phyloP scores from a whole-genome alignment of 2,329 filamentous ascomycete species.

The Coccinonectria pachysandricola region DNA sequence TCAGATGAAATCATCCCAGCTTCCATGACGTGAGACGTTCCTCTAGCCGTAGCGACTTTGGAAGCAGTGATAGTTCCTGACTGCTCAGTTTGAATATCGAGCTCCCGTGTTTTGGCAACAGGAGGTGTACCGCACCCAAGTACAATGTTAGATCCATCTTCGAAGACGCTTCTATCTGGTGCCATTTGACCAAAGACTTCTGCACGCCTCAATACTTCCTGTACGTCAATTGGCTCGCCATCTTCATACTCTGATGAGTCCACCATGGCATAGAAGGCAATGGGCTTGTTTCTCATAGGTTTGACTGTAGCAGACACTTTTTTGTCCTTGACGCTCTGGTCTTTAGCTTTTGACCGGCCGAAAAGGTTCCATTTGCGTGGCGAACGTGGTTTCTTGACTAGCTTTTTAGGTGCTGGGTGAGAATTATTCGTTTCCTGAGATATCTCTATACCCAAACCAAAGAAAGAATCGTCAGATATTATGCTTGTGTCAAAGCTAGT shows the following conservation, averaged over 20 bases:
- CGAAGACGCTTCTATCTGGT: no score
- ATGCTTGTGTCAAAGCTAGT: conserved; percentile 48
- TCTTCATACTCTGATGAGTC: conserved; percentile 48
- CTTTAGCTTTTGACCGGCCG: conserved; percentile 43
- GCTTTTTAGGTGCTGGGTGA: conserved; percentile 37
- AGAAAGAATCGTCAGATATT: conserved; percentile 45
- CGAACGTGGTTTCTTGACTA: conserved; percentile 43
- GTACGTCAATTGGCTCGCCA: conserved; percentile 28
- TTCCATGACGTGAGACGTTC: no score
- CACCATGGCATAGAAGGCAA: conserved; percentile 53
- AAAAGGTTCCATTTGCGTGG: conserved; percentile 57
- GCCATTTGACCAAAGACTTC: conserved; percentile 26
- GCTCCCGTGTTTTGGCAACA: no score
- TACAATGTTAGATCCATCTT: no score
- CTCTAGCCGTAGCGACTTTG: no score
- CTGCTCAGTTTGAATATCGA: conserved; percentile 7
- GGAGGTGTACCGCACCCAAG: no score
- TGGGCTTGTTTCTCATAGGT: conserved; percentile 37
- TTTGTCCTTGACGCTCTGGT: conserved; percentile 31
- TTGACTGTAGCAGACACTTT: conserved; percentile 41
- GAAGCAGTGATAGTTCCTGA: no score
- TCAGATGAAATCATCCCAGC: conserved; percentile 5
- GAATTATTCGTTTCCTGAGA: conserved; percentile 20
- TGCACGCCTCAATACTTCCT: conserved; percentile 41
- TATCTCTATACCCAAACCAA: conserved; percentile 29